phyloP scores from a whole-genome alignment of 2,329 filamentous ascomycete species.

The Acrocalymma vagum region DNA sequence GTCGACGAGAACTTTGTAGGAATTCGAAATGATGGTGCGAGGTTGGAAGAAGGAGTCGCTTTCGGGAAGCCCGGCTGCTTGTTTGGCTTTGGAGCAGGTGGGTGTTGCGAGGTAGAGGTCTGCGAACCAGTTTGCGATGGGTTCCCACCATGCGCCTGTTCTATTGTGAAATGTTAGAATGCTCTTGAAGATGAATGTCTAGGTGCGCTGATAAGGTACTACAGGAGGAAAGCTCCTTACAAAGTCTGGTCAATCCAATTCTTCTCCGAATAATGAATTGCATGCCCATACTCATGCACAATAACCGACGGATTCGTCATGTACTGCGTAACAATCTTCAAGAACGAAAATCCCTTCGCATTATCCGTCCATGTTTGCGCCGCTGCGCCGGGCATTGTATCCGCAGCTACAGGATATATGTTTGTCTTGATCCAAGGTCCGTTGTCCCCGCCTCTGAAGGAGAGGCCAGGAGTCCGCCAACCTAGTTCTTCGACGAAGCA shows the following conservation, averaged over 20 bases:
- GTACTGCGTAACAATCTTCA: constrained; percentile 54
- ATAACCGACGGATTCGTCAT: constrained; percentile 52
- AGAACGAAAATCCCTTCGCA: constrained; percentile 50
- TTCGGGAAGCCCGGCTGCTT: constrained; percentile 41
- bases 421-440: constrained; percentile 59
- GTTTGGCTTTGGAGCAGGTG: constrained; percentile 52
- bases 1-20: constrained; percentile 60
- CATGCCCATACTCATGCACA: constrained; percentile 62
- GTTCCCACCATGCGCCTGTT: constrained; percentile 63
- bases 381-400: constrained; percentile 48
- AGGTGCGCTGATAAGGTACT: neutral
- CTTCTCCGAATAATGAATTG: constrained; percentile 53
- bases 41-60: constrained; percentile 53
- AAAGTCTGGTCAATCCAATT: constrained; percentile 50
- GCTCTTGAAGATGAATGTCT: too few relatives aligned
- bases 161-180: too few relatives aligned
- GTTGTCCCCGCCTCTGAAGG: constrained; percentile 29
- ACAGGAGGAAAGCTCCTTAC: constrained; percentile 2
- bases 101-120: constrained; percentile 59
- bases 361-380: constrained; percentile 55
- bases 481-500: constrained; percentile 27
- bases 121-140: constrained; percentile 60
- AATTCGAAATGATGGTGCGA: constrained; percentile 57
- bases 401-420: constrained; percentile 51
- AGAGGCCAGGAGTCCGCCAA: constrained; percentile 32